phyloP scores from a whole-genome alignment of 2,329 filamentous ascomycete genomes.

The Fusarium sublunatum region DNA sequence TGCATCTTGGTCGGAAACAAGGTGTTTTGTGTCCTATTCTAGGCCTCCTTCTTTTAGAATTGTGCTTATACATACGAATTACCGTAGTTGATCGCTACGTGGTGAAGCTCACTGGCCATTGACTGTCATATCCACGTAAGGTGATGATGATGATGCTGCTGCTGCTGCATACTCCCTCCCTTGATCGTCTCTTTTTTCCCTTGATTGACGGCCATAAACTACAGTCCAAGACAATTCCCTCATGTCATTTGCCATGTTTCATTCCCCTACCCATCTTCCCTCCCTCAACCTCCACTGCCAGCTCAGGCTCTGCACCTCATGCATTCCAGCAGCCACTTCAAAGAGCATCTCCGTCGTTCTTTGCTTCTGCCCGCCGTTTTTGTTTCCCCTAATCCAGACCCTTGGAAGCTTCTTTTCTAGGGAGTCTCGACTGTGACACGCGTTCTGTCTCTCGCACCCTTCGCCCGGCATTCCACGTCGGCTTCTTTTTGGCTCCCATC shows the following conservation, averaged over 20 bases:
- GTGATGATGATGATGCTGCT: neutral
- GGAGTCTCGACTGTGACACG: neutral
- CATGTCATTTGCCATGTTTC: neutral
- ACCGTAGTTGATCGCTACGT: too few relatives aligned
- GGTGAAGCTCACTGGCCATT: neutral
- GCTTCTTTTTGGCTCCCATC: neutral
- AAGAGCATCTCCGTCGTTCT: neutral
- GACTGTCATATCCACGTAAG: neutral
- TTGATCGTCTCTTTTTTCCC: neutral
- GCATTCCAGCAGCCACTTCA: neutral
- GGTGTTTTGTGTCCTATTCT: neutral
- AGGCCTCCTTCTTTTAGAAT: neutral
- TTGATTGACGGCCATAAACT: neutral
- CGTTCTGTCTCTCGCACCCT: neutral
- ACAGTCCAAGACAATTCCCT: neutral
- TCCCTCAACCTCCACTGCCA: neutral
- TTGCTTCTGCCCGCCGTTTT: neutral
- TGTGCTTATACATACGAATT: too few relatives aligned
- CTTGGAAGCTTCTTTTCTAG: neutral
- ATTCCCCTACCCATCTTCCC: neutral
- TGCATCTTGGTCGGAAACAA: neutral
- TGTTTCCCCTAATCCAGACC: neutral
- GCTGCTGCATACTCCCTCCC: neutral
- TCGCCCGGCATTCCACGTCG: neutral
- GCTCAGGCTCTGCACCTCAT: neutral